Base-by-base conservation (phyloP, 192 early-diverging fungal genomes). In the Chytriomyces confervae region DNA sequence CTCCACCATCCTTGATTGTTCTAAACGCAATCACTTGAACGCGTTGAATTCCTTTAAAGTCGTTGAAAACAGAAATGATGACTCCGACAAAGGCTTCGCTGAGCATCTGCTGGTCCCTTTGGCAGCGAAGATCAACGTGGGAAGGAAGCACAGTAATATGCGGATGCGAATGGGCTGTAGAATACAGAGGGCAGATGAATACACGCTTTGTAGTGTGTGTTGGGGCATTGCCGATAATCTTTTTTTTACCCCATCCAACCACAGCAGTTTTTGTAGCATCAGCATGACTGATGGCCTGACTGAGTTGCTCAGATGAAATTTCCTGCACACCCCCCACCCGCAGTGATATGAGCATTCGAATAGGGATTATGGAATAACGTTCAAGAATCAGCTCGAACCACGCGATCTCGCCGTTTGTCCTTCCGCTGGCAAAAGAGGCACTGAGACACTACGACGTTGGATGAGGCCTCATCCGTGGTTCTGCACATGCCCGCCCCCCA, bases 401-500 rank as follows among this genome's bases (percentile, higher is more conserved):
- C 86, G 44, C 86, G 76, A 77, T 87, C 86, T 46, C 78, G 78
- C 18, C 79, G 71, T 72, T 87, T 87, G 72, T 87, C 86, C 74
- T 85, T 87, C 27, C 86, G 79, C 6, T 77, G 66, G 23, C 69
- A 67, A 62, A 87, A 80, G 7, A 87, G 61, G 49, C 79, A 79
- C 7, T 69, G 57, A 13, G 62, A 62, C 50, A 87, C 83, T n/a
- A 53, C 36, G 13, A 67, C 77, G 5, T 16, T 53, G 1, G 36
- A 18, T 44, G n/a, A 9, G 51, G 2, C 29, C 13, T 3, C 6
- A 6, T 20, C 16, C 23, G 51, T 47, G 9, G 76, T 74, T 24
- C 62, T 62, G 36, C 36, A 36, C 36, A 36, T 36, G 36, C 36
- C 36, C 1, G 1, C 36, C 36, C 36, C 1, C 36, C 36, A 36